A percentile compares a stretch with the other conserved stretches of the same genome.
These are phyloP conservation scores for Vitis rotundifolia DNA, from an alignment of 164 flowering plant genomes.

Conservation along the genomic window DNA sequence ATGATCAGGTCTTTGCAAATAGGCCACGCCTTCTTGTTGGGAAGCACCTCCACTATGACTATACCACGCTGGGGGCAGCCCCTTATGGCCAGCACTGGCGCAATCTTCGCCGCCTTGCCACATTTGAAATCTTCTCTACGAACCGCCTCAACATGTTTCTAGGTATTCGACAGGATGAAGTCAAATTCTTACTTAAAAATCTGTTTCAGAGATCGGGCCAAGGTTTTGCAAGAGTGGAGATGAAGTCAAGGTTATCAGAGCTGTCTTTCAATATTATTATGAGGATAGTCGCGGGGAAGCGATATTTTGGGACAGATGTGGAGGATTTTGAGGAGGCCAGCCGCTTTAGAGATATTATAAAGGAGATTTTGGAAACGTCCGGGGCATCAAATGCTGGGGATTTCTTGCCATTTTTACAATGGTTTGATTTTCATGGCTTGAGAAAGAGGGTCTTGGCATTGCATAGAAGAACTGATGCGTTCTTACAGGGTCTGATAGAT, in stretches of 20 bases:
- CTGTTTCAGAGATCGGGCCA: constrained; percentile 2
- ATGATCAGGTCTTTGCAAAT: constrained; percentile 21
- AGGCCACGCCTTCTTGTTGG: constrained; percentile 16
- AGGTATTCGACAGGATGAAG: constrained; percentile 26
- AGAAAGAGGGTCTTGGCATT: background rate
- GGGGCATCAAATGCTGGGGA: constrained; percentile 3
- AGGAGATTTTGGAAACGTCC: constrained; percentile 10
- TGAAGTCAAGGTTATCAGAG: constrained; percentile 15
- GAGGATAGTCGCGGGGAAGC: constrained; percentile 35
- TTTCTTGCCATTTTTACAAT: constrained; percentile 17
- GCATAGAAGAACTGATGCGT: constrained; percentile 10
- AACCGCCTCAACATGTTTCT: constrained; percentile 22
- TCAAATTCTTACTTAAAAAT: constrained; percentile 9
- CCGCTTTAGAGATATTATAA: constrained; percentile 13
- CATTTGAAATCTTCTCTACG: constrained; percentile 32
- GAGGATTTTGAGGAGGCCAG: constrained; percentile 17
- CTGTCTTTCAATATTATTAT: constrained; percentile 24
- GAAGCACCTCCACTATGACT: background rate
- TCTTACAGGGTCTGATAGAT: constrained; percentile 29
- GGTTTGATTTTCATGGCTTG: constrained; percentile 23
- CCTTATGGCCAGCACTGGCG: constrained; percentile 38
- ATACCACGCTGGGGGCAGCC: background rate
- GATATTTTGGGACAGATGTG: constrained; percentile 20
- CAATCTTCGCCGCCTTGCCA: constrained; percentile 27
- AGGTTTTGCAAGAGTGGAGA: constrained; percentile 7